Base-by-base conservation (phyloP, 805 yeast species). In the Ogataea corticis region DNA sequence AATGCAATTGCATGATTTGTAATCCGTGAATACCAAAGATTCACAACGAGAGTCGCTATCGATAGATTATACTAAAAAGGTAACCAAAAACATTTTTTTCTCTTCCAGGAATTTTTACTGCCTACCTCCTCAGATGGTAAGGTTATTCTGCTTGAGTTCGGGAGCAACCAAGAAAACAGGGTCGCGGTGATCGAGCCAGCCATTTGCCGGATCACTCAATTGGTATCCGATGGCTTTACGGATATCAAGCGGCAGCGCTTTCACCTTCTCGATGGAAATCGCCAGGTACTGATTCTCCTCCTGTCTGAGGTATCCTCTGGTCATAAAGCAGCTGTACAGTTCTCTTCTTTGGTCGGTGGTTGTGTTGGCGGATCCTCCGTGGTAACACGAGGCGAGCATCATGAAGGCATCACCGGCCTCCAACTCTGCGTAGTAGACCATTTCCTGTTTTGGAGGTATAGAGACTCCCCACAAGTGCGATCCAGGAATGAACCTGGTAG, bases 401-500 rank as follows among this genome's bases (percentile, higher is more conserved):
- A 60, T 46, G 42, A 54, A 50, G 15, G 51, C 57, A 44, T 59
- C 64, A 13, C 65, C 65, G 7, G 52, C 50, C 25, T 60, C 56
- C 41, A 60, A 25, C 46, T 60, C 65, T 6, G 59, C 59, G 33
- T 59, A 58, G 28, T 30, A 35, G 3, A 39, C 48, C 35, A 52
- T 34, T 11, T 52, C 54, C 13, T 54, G 52, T 19, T 39, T 44
- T 14, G 63, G 62, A 7, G 51, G 46, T 32, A 54, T 49, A 13
- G 47, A 55, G 23, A 46, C 46, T 16, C 51, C 65, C 67, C 66
- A 62, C 15, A 59, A 46, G 41, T 63, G 67, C 12, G 65, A 59
- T 2, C 66, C 65, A 13, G 66, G 65, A 41, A 63, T 58, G 14
- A 60, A 46, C 33, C 65, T 46, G 2, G 67, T 63, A n/a, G 65